A percentile compares a stretch with the other conserved stretches of the same genome.
Evolutionary conservation across 345 rosid species (phyloP).

Genomic region (Carallia pectinifolia): DNA sequence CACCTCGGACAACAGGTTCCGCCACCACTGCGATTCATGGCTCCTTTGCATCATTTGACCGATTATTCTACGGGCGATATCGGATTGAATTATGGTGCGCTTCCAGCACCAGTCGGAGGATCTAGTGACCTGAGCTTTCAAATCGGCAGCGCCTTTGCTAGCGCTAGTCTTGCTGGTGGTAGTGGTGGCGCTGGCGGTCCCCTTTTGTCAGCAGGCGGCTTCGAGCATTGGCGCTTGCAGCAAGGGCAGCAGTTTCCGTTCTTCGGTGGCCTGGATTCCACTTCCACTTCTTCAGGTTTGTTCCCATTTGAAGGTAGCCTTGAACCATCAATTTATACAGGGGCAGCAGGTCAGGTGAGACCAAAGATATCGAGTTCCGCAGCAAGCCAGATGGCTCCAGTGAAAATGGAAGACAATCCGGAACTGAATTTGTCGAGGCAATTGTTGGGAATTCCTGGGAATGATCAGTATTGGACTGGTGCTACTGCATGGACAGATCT

Average conservation of each 20-base stretch:
- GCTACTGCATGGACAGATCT: slow-evolving; percentile 51
- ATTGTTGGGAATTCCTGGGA: slow-evolving; percentile 42
- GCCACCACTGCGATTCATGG: slow-evolving; percentile 44
- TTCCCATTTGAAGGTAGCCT: slow-evolving; percentile 47
- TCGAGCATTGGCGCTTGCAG: slow-evolving; percentile 55
- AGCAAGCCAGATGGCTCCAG: slow-evolving; percentile 41
- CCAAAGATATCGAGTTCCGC: slow-evolving; percentile 34
- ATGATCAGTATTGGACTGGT: slow-evolving; percentile 44
- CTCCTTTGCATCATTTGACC: slow-evolving; percentile 48
- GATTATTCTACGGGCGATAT: slow-evolving; percentile 39
- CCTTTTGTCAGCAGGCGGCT: slow-evolving; percentile 33
- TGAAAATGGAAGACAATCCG: slow-evolving; percentile 62
- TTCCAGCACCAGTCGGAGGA: slow-evolving; percentile 38
- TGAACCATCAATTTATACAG: slow-evolving; percentile 34
- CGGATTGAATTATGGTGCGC: slow-evolving; percentile 45
- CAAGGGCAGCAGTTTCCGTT: slow-evolving; percentile 51
- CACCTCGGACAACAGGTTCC: slow-evolving; percentile 40
- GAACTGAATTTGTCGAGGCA: slow-evolving; percentile 53
- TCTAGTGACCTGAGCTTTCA: slow-evolving; percentile 40
- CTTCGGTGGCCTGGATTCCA: slow-evolving; percentile 47
- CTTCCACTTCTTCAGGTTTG: slow-evolving; percentile 28
- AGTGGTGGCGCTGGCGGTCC: slow-evolving; percentile 29
- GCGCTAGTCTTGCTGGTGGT: slow-evolving; percentile 18
- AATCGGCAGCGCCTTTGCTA: slow-evolving; percentile 33
- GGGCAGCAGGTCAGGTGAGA: slow-evolving; percentile 31